These are phyloP conservation scores for Botryotinia convoluta DNA, from an alignment of 2,329 filamentous ascomycete species.

Conservation along the genomic window DNA sequence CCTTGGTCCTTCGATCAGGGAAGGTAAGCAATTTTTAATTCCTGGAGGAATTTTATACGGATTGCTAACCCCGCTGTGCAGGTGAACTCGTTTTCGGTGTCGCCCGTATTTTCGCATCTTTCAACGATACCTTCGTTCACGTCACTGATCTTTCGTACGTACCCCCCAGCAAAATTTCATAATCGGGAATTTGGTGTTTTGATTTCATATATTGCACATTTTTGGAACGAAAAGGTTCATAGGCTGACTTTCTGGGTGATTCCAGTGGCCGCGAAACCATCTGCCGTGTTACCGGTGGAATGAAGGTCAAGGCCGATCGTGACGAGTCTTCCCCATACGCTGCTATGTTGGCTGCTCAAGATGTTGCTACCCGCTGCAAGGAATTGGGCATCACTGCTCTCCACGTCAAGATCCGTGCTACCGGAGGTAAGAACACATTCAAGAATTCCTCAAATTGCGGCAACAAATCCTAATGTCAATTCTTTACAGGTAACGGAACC, in stretches of 20 bases:
- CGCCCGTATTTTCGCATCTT: constrained; percentile 75
- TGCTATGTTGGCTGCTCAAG: constrained; percentile 99
- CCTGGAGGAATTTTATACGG: not conserved
- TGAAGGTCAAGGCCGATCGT: constrained; percentile 99
- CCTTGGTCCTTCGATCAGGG: constrained; percentile 92
- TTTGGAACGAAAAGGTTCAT: constrained; percentile 40
- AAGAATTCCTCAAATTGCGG: not conserved
- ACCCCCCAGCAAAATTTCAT: constrained; percentile 29
- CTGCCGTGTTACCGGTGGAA: constrained; percentile 98
- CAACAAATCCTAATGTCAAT: constrained; percentile 17
- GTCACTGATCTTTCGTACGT: constrained; percentile 96
- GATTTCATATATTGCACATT: constrained; percentile 13
- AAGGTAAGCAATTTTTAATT: constrained; percentile 59
- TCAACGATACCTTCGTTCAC: constrained; percentile 78
- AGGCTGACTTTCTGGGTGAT: constrained; percentile 67
- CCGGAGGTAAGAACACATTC: constrained; percentile 65
- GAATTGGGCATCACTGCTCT: constrained; percentile 88
- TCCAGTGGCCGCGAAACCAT: constrained; percentile 99
- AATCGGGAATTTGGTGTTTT: constrained; percentile 24
- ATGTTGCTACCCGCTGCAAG: constrained; percentile 88
- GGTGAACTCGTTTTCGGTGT: constrained; percentile 78
- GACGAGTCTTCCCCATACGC: constrained; percentile 99
- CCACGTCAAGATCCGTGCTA: constrained; percentile 99
- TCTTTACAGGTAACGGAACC: constrained; percentile 80
- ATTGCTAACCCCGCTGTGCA: constrained; percentile 34